phyloP scores from a whole-genome alignment of 495 filamentous ascomycete species.

The Penicillium flavigenum region DNA sequence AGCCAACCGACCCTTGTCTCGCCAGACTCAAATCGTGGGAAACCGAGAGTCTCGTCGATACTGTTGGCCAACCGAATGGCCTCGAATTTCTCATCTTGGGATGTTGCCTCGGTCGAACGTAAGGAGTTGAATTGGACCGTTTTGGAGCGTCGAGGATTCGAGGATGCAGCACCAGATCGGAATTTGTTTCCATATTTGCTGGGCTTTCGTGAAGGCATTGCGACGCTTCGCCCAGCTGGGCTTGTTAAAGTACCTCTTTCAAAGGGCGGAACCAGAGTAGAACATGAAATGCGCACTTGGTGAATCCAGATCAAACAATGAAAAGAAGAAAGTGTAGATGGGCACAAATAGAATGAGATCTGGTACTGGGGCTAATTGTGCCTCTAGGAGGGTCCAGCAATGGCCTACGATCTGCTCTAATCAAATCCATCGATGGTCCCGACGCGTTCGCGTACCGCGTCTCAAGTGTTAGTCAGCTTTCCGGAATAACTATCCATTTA shows the following conservation, averaged over 20 bases:
- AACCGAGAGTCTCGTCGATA: slow-evolving; percentile 94
- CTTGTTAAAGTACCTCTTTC: slow-evolving; percentile 18
- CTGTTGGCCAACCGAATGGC: slow-evolving; percentile 76
- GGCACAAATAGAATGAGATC: slow-evolving; percentile 4
- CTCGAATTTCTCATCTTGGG: slow-evolving; percentile 82
- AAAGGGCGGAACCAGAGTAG: slow-evolving; percentile 13
- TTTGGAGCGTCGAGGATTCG: slow-evolving; percentile 57
- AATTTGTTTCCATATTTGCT: slow-evolving; percentile 57
- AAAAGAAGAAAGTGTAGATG: background rate
- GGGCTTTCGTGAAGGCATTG: slow-evolving; percentile 59
- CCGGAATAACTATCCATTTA: slow-evolving; percentile 37
- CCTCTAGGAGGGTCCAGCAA: slow-evolving; percentile 20
- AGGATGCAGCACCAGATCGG: slow-evolving; percentile 49
- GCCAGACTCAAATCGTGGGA: slow-evolving; percentile 87
- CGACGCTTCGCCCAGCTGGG: slow-evolving; percentile 34
- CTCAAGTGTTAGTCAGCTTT: slow-evolving; percentile 19
- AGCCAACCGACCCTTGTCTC: slow-evolving; percentile 88
- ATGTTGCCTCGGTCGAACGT: slow-evolving; percentile 77
- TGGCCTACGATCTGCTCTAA: slow-evolving; percentile 20
- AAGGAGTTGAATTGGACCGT: slow-evolving; percentile 77
- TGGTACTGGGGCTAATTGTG: slow-evolving; percentile 15
- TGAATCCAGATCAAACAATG: slow-evolving; percentile 9
- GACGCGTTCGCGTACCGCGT: slow-evolving; percentile 47
- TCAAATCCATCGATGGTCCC: slow-evolving; percentile 25
- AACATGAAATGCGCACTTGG: slow-evolving; percentile 30